phyloP scores from a whole-genome alignment of 208 protist genomes.

The Acanthamoeba castellanii region DNA sequence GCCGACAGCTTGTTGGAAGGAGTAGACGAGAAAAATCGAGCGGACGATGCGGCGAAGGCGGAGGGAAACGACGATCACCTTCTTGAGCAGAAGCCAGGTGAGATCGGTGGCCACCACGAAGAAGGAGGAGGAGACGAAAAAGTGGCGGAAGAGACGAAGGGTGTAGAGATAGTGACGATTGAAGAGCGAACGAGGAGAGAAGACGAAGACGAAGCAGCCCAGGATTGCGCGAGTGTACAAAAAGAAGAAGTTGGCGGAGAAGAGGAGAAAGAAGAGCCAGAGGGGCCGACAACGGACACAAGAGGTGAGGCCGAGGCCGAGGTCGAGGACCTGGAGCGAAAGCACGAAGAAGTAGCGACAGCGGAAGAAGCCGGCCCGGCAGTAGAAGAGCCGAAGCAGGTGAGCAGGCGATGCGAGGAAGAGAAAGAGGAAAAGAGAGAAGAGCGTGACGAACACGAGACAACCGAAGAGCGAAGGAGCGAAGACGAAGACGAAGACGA shows the following conservation, averaged over 20 bases:
- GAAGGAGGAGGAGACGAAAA: no score
- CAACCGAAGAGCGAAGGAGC: neutral
- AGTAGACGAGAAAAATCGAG: neutral
- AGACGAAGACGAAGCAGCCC: no score
- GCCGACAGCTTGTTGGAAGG: neutral
- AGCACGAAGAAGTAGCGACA: neutral
- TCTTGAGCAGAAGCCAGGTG: no score
- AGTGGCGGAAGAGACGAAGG: neutral
- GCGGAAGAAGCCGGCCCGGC: neutral
- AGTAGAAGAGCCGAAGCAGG: neutral
- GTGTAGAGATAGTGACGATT: no score
- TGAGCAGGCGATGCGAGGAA: neutral
- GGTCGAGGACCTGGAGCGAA: neutral
- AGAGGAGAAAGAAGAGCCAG: no score
- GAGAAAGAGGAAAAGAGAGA: neutral
- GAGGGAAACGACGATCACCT: no score
- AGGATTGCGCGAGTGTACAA: no score
- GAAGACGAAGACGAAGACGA: neutral
- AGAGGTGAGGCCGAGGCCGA: neutral
- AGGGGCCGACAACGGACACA: neutral
- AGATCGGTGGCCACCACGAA: no score
- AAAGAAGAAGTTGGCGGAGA: no score
- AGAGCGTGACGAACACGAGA: neutral
- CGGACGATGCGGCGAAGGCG: neutral
- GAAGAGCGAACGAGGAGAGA: no score